phyloP scores from a whole-genome alignment of 108 stramenopile genomes.

The Pseudonitzschia multistriata region DNA sequence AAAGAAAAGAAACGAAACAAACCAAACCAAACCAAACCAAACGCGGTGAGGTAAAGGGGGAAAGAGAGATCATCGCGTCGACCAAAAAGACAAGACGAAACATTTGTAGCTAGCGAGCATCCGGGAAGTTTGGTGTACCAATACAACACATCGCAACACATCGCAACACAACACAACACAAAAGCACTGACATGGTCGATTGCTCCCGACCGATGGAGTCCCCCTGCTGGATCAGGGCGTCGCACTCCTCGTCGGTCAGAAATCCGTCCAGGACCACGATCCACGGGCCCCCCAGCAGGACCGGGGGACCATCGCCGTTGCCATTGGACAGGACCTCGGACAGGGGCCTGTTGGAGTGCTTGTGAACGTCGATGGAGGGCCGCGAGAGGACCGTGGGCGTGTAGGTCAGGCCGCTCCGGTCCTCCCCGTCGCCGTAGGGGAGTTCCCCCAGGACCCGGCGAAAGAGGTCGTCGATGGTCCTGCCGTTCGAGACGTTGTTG shows the following conservation, averaged over 20 bases:
- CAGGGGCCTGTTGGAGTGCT: neutral
- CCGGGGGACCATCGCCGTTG: neutral
- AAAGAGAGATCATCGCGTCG: no score
- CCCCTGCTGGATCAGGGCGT: slow-evolving; percentile 68
- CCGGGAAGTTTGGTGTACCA: no score
- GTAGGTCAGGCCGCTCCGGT: neutral
- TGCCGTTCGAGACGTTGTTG: slow-evolving; percentile 24
- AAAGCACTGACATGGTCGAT: neutral
- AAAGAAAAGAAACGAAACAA: no score
- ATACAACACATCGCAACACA: neutral
- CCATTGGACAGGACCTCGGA: neutral
- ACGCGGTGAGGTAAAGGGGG: no score
- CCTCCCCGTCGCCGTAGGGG: neutral
- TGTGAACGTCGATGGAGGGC: neutral
- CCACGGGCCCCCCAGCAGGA: slow-evolving; percentile 34
- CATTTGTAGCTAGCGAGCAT: no score
- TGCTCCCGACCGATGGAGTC: slow-evolving; percentile 43
- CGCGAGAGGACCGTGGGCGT: neutral
- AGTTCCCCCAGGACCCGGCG: neutral
- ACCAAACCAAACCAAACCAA: no score
- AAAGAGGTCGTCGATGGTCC: slow-evolving; percentile 7
- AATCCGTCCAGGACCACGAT: slow-evolving; percentile 68
- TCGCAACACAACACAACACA: neutral
- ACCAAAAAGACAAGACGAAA: no score
- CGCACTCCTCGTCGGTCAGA: slow-evolving; percentile 65